Evolutionary conservation across 805 yeast species (phyloP).

Genomic region (Schizosaccharomyces osmophilus): DNA sequence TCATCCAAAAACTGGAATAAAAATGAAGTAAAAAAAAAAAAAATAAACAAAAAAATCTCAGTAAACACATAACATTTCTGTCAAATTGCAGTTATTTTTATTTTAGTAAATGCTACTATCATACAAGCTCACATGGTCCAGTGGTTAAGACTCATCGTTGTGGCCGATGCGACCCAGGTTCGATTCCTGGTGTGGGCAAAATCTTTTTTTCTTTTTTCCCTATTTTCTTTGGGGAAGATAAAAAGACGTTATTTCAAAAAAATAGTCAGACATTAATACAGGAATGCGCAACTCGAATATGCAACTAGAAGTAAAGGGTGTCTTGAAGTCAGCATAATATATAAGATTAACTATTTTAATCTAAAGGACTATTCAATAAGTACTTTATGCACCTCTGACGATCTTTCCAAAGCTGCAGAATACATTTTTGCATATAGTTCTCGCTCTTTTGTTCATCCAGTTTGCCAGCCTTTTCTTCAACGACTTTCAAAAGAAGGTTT

Average conservation of each 20-base stretch:
- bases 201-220: background rate
- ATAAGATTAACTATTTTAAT: background rate
- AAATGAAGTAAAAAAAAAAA: no score
- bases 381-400: background rate
- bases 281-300: no score
- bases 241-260: no score
- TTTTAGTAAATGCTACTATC: no score
- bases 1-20: no score
- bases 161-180: slow-evolving; percentile 2
- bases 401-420: background rate
- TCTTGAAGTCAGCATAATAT: background rate
- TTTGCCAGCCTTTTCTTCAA: background rate
- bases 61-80: no score
- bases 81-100: no score
- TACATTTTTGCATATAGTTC: background rate
- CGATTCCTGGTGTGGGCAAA: slow-evolving; percentile 1
- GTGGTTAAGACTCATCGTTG: slow-evolving; percentile 2
- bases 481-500: background rate
- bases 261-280: no score
- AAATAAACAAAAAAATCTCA: no score
- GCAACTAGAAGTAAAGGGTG: background rate
- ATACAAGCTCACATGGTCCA: slow-evolving; percentile 1
- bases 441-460: background rate
- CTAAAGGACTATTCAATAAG: background rate
- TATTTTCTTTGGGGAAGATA: no score